These are phyloP conservation scores for Malus orientalis DNA, from an alignment of 306 rosid species.

Conservation along the genomic window DNA sequence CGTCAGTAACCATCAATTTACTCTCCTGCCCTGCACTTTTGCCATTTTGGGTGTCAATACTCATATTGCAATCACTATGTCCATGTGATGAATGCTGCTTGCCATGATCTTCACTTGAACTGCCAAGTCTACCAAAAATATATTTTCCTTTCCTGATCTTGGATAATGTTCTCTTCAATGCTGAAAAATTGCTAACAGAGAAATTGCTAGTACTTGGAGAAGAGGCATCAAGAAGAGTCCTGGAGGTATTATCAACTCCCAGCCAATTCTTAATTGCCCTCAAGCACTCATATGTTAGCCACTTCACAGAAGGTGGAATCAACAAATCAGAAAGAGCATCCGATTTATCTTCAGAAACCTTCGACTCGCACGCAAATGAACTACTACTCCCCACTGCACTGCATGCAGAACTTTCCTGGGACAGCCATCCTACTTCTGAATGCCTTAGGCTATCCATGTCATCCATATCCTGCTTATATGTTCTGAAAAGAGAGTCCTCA, in stretches of 20 bases:
- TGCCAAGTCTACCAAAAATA: constrained; percentile 50
- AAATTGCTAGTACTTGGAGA: constrained; percentile 35
- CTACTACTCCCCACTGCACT: constrained; percentile 36
- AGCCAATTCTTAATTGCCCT: constrained; percentile 74
- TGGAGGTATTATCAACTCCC: constrained; percentile 47
- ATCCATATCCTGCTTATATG: constrained; percentile 28
- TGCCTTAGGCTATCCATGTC: constrained; percentile 55
- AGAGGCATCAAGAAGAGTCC: constrained; percentile 30
- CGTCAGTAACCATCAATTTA: constrained; percentile 30
- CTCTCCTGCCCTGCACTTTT: constrained; percentile 28
- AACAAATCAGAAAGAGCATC: constrained; percentile 22
- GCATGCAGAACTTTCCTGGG: constrained; percentile 75
- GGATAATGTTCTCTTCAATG: constrained; percentile 48
- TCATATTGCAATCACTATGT: constrained; percentile 16
- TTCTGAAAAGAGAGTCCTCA: constrained; percentile 17
- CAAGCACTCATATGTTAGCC: constrained; percentile 79
- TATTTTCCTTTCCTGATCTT: constrained; percentile 54
- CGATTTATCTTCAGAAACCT: constrained; percentile 32
- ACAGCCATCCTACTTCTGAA: constrained; percentile 79
- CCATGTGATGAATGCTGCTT: constrained; percentile 28
- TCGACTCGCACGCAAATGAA: constrained; percentile 29
- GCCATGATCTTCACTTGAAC: constrained; percentile 54
- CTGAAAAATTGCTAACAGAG: constrained; percentile 50
- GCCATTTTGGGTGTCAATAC: constrained; percentile 24
- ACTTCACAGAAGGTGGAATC: constrained; percentile 54